Conservation (phyloP, 1,284 basidiomycete genomes). For the Papiliotrema nemorosa region DNA sequence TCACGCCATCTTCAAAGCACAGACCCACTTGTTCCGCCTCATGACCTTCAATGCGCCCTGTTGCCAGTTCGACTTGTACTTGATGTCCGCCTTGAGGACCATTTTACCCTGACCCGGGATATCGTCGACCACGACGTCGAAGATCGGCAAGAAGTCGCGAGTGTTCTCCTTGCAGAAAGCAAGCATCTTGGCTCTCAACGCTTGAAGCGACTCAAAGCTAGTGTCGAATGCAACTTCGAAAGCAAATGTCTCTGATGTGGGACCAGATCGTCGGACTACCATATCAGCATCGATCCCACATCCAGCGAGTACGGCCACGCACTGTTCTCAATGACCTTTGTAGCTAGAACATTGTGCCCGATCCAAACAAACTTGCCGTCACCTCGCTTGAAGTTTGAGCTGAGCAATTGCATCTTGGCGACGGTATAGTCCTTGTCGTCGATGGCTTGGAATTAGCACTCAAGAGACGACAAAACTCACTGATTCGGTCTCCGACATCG, state of each 20-base stretch:
- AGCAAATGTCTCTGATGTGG: constrained; percentile 48
- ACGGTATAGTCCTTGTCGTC: constrained; percentile 61
- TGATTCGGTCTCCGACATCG: constrained; percentile 80
- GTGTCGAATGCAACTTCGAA: constrained; percentile 81
- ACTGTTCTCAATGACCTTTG: constrained; percentile 57
- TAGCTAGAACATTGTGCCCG: constrained; percentile 61
- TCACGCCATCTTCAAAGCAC: constrained; percentile 67
- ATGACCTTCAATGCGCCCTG: constrained; percentile 66
- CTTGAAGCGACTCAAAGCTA: constrained; percentile 76
- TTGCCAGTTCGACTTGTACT: constrained; percentile 83
- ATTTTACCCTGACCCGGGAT: constrained; percentile 79
- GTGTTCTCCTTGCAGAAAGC: constrained; percentile 67
- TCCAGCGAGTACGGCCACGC: constrained; percentile 6
- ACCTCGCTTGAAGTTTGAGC: constrained; percentile 56
- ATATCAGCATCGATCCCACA: not conserved
- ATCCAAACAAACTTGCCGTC: constrained; percentile 60
- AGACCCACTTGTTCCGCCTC: constrained; percentile 87
- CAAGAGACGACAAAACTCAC: constrained; percentile 44
- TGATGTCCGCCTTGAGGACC: constrained; percentile 74
- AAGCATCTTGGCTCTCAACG: constrained; percentile 74
- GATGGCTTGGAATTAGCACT: constrained; percentile 1
- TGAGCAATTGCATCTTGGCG: constrained; percentile 79
- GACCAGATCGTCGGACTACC: constrained; percentile 50
- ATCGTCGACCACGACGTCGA: constrained; percentile 62
- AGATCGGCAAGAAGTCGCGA: constrained; percentile 68